Evolutionary conservation across 2,329 filamentous ascomycete species (phyloP).

Genomic region (Ramularia collo-cygni): DNA sequence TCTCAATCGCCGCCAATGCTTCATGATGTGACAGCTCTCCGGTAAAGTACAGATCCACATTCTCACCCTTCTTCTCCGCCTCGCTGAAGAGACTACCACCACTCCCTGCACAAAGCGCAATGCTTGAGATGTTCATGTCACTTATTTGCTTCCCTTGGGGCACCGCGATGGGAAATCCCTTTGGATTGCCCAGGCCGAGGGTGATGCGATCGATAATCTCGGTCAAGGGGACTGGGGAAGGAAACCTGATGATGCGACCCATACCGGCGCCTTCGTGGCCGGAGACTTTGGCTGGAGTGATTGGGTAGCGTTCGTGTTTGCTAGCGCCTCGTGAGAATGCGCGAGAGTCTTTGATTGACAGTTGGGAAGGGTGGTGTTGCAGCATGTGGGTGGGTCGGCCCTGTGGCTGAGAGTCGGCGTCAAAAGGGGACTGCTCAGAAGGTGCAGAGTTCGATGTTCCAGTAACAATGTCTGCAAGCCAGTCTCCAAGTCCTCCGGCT

Average conservation of each 20-base stretch:
- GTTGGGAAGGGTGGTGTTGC: constrained; percentile 44
- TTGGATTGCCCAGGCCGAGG: constrained; percentile 58
- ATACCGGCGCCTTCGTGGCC: constrained; percentile 49
- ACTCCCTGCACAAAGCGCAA: constrained; percentile 86
- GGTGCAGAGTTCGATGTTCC: constrained; percentile 39
- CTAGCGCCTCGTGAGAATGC: constrained; percentile 36
- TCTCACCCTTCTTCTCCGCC: constrained; percentile 36
- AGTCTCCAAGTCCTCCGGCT: constrained; percentile 79
- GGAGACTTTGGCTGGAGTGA: constrained; percentile 42
- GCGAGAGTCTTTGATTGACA: constrained; percentile 26
- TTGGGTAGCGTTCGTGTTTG: constrained; percentile 46
- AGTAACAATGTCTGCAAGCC: constrained; percentile 81
- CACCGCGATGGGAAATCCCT: constrained; percentile 57
- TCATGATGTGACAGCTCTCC: constrained; percentile 94
- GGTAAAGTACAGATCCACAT: constrained; percentile 77
- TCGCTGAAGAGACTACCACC: constrained; percentile 69
- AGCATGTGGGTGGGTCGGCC: constrained; percentile 39
- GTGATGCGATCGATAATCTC: constrained; percentile 57
- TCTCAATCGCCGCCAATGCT: constrained; percentile 76
- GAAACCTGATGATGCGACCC: constrained; percentile 54
- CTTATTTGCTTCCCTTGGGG: constrained; percentile 51
- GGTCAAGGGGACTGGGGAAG: constrained; percentile 45
- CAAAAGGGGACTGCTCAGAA: constrained; percentile 21
- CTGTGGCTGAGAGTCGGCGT: constrained; percentile 26
- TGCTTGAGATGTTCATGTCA: constrained; percentile 55